Percentiles rank a stretch among this genome's conserved stretches.
Conservation (phyloP, 2,329 filamentous ascomycete genomes). For the Parasarocladium wereldwijsianum region DNA sequence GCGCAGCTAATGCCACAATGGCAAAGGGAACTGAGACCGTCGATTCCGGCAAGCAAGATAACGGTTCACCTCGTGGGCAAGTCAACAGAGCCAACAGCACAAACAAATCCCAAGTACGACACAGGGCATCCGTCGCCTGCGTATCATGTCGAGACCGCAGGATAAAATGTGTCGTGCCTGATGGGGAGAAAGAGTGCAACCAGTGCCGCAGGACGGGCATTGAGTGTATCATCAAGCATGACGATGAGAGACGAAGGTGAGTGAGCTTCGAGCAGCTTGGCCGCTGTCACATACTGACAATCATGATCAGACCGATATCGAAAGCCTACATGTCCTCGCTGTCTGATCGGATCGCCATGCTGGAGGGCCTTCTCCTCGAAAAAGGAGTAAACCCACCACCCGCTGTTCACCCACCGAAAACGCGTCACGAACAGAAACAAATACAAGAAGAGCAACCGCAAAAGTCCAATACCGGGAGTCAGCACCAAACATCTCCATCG, state of each 20-base stretch:
- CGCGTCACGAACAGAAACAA: slow-evolving; percentile 21
- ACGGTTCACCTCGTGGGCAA: slow-evolving; percentile 14
- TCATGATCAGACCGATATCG: slow-evolving; percentile 34
- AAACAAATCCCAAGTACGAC: slow-evolving; percentile 22
- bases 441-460: slow-evolving; percentile 13
- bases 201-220: slow-evolving; percentile 36
- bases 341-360: slow-evolving; percentile 34
- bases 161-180: slow-evolving; percentile 36
- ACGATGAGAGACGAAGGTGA: slow-evolving; percentile 39
- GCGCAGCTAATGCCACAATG: no score
- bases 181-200: slow-evolving; percentile 33
- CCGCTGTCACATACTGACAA: no score
- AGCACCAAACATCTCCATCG: slow-evolving; percentile 7
- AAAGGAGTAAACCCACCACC: slow-evolving; percentile 33
- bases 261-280: no score
- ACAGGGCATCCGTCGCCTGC: slow-evolving; percentile 39
- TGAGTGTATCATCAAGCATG: slow-evolving; percentile 40
- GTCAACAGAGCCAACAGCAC: slow-evolving; percentile 3
- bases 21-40: slow-evolving; percentile 7
- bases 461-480: slow-evolving; percentile 3
- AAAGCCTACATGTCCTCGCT: slow-evolving; percentile 43
- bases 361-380: slow-evolving; percentile 36
- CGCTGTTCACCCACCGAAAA: slow-evolving; percentile 37
- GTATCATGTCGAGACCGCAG: slow-evolving; percentile 33
- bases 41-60: slow-evolving; percentile 18